Conservation (phyloP, 2,329 filamentous ascomycete species). For the Cladosporium sp. region DNA sequence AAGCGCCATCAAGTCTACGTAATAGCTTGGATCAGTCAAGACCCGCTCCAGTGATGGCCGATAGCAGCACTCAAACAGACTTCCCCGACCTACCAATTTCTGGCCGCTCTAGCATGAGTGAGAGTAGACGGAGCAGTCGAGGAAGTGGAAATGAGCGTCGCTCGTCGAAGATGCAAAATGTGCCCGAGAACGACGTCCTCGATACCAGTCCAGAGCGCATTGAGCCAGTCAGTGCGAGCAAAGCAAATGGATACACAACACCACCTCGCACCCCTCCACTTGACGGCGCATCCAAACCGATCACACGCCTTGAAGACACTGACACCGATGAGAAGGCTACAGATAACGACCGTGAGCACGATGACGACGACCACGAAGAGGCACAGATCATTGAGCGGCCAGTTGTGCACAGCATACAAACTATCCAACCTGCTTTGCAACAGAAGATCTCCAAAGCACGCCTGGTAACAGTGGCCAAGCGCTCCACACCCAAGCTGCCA, state of each 20-base stretch:
- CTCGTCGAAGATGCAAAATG: constrained; percentile 21
- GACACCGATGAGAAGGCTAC: neutral
- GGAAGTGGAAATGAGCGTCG: constrained; percentile 19
- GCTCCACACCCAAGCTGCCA: constrained; percentile 72
- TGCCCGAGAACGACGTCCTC: constrained; percentile 27
- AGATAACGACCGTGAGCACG: constrained; percentile 33
- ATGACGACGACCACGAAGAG: constrained; percentile 47
- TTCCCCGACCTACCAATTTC: constrained; percentile 1
- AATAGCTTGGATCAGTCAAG: constrained; percentile 24
- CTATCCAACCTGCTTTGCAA: constrained; percentile 54
- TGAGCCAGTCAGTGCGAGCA: constrained; percentile 1
- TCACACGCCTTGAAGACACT: neutral
- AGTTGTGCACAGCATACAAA: constrained; percentile 61
- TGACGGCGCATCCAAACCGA: neutral
- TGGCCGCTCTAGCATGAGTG: constrained; percentile 11
- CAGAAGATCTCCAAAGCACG: constrained; percentile 61
- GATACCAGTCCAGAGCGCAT: neutral
- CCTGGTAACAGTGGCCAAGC: constrained; percentile 80
- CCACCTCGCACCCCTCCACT: constrained; percentile 29
- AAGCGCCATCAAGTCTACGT: constrained; percentile 28
- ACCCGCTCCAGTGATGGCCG: constrained; percentile 19
- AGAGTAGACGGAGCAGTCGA: constrained; percentile 23
- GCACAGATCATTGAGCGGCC: constrained; percentile 45
- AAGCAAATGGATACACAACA: constrained; percentile 28
- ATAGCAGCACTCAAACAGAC: constrained; percentile 31